A percentile compares a stretch with the other conserved stretches of the same genome.
These are phyloP conservation scores for Psidium friedrichsthalianum DNA, from an alignment of 345 rosid species.

Conservation along the genomic window DNA sequence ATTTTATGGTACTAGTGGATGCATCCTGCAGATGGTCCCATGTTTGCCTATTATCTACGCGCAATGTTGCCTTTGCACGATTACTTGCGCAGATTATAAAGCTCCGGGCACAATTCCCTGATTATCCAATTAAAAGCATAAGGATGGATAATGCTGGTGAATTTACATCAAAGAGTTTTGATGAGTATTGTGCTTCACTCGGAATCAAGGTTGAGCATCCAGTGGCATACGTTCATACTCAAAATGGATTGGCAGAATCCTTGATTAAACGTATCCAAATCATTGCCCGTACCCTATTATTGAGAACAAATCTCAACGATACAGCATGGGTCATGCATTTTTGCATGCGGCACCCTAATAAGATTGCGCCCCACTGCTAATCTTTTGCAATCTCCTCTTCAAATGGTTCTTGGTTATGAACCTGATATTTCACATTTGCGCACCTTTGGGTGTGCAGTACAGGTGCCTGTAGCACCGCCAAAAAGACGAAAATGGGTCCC, in stretches of 20 bases:
- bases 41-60: not conserved
- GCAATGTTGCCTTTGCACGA: not conserved
- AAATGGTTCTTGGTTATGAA: not conserved
- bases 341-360: not conserved
- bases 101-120: not conserved
- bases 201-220: not conserved
- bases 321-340: not conserved
- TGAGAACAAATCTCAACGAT: not conserved
- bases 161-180: constrained; percentile 1
- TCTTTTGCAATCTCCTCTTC: not conserved
- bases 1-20: not conserved
- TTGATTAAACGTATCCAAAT: not conserved
- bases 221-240: not conserved
- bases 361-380: not conserved
- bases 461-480: not conserved
- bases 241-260: not conserved
- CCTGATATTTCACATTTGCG: not conserved
- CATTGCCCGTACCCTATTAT: not conserved
- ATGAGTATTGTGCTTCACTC: not conserved
- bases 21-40: not conserved
- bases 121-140: constrained; percentile 3
- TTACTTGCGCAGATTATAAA: not conserved
- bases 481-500: not conserved
- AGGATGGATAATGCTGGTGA: not conserved
- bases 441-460: not conserved